Evolutionary conservation across 2,329 filamentous ascomycete genomes (phyloP), one percentile per base, ranked within the genome.

Genomic region (Colletotrichum cuscutae): DNA sequence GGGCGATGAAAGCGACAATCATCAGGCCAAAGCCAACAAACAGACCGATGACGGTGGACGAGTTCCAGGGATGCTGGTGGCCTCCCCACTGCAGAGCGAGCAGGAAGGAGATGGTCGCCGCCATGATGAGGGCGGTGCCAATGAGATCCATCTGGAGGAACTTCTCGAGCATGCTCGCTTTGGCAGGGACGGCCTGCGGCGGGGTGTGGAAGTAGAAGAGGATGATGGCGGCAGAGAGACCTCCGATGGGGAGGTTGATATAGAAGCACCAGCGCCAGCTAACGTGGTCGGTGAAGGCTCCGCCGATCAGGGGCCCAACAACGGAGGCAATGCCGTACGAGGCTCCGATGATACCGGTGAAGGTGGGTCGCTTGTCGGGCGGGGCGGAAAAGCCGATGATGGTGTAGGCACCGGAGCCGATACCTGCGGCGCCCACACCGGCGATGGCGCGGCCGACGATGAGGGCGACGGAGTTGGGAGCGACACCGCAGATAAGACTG

Each of bases 381-480:
- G 79, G 78, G 4, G 81, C 83, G 42, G 80, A 78, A 68, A 84
- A 87, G 1, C 82, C 86, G 75, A 88, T 86, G 74, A 89, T 87
- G 32, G 83, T 88, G 77, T 75, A 86, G 4, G 83, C 82, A 0
- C 88, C 87, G 2, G 82, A 83, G 63, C 83, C 84, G 12, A 90
- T 78, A 13, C 86, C 89, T 15, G 88, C 85, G 7, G 85, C 85
- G 1, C 83, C 81, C 30, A 88, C 80, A 52, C 83, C 83, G 12
- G 85, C 82, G 42, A 88, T 86, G 68, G 87, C 87, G 63, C 87
- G 86, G 64, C 87, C 88, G 76, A 85, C 84, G 70, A 89, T 87
- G 32, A 88, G 84, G 60, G 86, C 81, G 49, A 83, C 83, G 35
- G 86, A 84, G 74, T 83, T 83, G 69, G 84, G 84, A 5, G 86